These are phyloP conservation scores for Gaeumannomyces tritici DNA, from an alignment of 2,329 filamentous ascomycete species.

Conservation along the genomic window DNA sequence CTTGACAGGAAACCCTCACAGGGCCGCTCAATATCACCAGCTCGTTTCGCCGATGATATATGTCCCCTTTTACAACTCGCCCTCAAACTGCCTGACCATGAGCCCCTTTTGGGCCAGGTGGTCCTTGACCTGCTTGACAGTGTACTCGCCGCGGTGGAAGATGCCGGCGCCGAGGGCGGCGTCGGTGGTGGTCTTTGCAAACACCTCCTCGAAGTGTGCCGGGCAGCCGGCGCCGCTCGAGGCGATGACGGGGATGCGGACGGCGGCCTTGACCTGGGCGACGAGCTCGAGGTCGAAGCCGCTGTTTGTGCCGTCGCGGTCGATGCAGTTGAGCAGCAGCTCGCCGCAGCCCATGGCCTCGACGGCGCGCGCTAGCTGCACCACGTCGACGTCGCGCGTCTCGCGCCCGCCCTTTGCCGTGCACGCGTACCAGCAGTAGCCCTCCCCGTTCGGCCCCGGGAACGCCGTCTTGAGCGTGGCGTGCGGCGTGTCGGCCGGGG, in stretches of 20 bases:
- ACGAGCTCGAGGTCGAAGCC: slow-evolving; percentile 94
- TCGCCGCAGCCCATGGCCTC: slow-evolving; percentile 95
- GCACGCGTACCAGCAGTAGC: slow-evolving; percentile 92
- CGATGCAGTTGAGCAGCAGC: slow-evolving; percentile 94
- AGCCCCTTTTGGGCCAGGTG: slow-evolving; percentile 62
- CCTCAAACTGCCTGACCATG: slow-evolving; percentile 71
- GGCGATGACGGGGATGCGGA: slow-evolving; percentile 90
- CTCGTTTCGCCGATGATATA: not conserved
- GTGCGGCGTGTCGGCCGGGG: slow-evolving; percentile 62
- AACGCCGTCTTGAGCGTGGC: slow-evolving; percentile 59
- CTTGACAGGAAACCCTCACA: not conserved
- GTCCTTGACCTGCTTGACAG: slow-evolving; percentile 88
- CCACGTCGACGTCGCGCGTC: slow-evolving; percentile 86
- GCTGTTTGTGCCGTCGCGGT: slow-evolving; percentile 88
- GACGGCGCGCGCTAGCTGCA: slow-evolving; percentile 78
- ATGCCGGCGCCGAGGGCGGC: slow-evolving; percentile 93
- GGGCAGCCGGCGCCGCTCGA: slow-evolving; percentile 87
- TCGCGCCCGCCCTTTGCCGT: slow-evolving; percentile 94
- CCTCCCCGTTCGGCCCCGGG: slow-evolving; percentile 67
- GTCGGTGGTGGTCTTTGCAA: slow-evolving; percentile 75
- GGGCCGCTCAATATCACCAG: not conserved
- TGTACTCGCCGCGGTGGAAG: slow-evolving; percentile 95
- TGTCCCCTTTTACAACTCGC: slow-evolving; percentile 23
- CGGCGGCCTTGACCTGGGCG: slow-evolving; percentile 72
- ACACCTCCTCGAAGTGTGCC: slow-evolving; percentile 83